Conservation (phyloP, 2,329 filamentous ascomycete species). For the Diaporthe vaccinii region DNA sequence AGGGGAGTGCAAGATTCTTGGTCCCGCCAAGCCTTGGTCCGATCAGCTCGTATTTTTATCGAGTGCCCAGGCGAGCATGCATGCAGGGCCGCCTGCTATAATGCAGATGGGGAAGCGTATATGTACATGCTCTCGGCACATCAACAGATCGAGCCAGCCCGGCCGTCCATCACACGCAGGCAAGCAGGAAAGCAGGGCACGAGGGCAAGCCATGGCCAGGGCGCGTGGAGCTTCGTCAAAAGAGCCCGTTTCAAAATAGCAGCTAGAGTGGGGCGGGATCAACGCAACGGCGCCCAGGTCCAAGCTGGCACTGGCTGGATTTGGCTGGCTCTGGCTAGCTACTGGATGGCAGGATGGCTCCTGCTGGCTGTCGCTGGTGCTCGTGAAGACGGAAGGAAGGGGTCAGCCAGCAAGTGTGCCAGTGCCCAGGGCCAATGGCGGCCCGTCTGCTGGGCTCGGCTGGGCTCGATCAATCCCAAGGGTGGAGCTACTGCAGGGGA, state of each 20-base stretch:
- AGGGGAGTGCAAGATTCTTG: no score
- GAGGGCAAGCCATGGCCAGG: not conserved
- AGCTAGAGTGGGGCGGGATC: conserved; percentile 25
- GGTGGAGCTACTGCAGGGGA: conserved; percentile 39
- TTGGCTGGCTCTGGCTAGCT: not conserved
- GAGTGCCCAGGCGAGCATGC: conserved; percentile 1
- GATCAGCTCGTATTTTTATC: conserved; percentile 31
- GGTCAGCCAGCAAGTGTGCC: not conserved
- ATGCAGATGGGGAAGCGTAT: not conserved
- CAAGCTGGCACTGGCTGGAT: conserved; percentile 7
- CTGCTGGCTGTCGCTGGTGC: not conserved
- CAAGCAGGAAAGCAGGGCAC: not conserved
- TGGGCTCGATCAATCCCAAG: conserved; percentile 26
- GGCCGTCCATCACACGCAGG: not conserved
- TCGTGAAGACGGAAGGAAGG: conserved; percentile 20
- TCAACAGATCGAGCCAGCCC: conserved; percentile 24
- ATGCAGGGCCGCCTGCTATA: not conserved
- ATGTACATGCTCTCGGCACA: conserved; percentile 13
- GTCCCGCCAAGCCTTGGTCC: conserved; percentile 18
- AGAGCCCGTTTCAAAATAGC: conserved; percentile 35
- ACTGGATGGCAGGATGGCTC: not conserved
- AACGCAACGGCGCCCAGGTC: conserved; percentile 23
- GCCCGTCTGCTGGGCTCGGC: not conserved
- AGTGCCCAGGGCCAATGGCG: conserved; percentile 30
- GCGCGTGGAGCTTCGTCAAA: conserved; percentile 20